Percentiles rank a stretch among this genome's conserved stretches.
phyloP scores from a whole-genome alignment of 2,329 filamentous ascomycete species.

The Trichophyton schoenleinii region DNA sequence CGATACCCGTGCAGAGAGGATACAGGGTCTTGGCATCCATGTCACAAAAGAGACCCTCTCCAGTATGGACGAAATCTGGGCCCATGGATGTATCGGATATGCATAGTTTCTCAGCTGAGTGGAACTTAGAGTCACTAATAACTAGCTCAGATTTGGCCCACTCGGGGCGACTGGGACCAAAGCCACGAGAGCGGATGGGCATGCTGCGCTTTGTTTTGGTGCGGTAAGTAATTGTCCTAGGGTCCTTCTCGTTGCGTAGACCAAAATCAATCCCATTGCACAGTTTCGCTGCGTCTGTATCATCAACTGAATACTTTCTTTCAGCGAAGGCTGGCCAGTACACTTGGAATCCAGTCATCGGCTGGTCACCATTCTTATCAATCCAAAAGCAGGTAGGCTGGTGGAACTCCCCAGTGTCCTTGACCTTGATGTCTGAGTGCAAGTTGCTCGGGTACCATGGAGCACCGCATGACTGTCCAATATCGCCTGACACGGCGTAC shows the following conservation, averaged over 20 bases:
- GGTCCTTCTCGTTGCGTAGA: neutral
- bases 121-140: conserved; percentile 14
- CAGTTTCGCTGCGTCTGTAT: neutral
- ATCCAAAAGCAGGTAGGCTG: neutral
- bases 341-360: neutral
- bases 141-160: conserved; percentile 8
- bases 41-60: conserved; percentile 24
- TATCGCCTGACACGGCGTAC: neutral
- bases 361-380: neutral
- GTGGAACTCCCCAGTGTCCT: neutral
- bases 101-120: conserved; percentile 23
- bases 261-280: neutral
- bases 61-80: conserved; percentile 23
- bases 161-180: neutral
- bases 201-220: neutral
- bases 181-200: neutral
- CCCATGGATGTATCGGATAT: conserved; percentile 19
- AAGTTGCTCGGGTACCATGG: neutral
- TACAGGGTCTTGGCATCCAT: conserved; percentile 17
- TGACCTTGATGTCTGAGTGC: neutral
- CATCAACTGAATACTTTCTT: neutral
- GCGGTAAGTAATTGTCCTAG: neutral
- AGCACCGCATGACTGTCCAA: neutral
- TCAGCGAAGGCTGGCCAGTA: neutral
- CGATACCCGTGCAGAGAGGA: neutral